Conservation (phyloP, 441 rosid species). For the Populus trichocarpa region DNA sequence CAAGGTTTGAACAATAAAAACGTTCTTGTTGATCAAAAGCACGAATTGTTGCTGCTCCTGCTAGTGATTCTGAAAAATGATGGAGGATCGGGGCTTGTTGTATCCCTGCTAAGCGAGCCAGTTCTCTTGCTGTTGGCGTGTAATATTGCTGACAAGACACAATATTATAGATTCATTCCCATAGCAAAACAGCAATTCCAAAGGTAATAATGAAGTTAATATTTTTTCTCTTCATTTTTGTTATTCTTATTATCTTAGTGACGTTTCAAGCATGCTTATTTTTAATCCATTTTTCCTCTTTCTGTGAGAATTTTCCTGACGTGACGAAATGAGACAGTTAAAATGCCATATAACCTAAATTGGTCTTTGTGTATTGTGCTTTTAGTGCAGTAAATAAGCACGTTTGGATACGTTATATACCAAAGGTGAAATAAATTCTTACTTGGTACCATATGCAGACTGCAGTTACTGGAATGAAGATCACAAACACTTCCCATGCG, state of each 20-base stretch:
- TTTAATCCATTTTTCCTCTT: not conserved
- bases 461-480: constrained; percentile 96
- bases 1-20: constrained; percentile 61
- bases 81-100: constrained; percentile 96
- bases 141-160: constrained; percentile 69
- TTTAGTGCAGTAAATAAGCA: not conserved
- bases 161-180: not conserved
- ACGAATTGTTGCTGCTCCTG: constrained; percentile 92
- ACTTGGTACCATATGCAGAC: constrained; percentile 96
- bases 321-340: not conserved
- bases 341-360: not conserved
- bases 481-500: constrained; percentile 95
- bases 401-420: not conserved
- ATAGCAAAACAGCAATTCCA: not conserved
- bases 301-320: not conserved
- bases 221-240: not conserved
- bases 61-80: constrained; percentile 91
- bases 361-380: not conserved
- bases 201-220: constrained; percentile 1
- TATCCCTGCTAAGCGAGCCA: constrained; percentile 86
- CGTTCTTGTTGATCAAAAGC: constrained; percentile 82
- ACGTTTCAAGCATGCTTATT: not conserved
- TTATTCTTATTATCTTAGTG: not conserved
- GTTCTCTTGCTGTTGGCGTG: constrained; percentile 94
- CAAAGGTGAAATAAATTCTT: constrained; percentile 25